These are phyloP conservation scores for Colletotrichum australisinense DNA, from an alignment of 2,329 filamentous ascomycete genomes.

Conservation along the genomic window DNA sequence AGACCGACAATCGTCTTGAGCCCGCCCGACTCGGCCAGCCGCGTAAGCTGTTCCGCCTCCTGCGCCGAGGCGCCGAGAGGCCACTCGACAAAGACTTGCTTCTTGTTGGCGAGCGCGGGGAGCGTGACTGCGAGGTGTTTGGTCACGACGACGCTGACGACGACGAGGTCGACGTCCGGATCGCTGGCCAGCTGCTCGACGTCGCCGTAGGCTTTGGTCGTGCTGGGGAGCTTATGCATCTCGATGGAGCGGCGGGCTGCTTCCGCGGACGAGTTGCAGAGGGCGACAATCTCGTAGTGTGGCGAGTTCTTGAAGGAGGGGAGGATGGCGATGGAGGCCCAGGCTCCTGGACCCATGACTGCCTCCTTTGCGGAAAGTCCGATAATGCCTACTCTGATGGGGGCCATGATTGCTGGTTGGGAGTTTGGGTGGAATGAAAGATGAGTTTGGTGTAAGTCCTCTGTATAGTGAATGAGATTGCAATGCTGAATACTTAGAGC, in stretches of 20 bases:
- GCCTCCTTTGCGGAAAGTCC: slow-evolving; percentile 65
- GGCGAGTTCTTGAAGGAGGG: slow-evolving; percentile 59
- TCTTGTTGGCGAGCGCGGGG: slow-evolving; percentile 62
- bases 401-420: slow-evolving; percentile 38
- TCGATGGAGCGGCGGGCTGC: slow-evolving; percentile 57
- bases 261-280: slow-evolving; percentile 61
- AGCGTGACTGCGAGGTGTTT: slow-evolving; percentile 58
- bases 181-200: slow-evolving; percentile 61
- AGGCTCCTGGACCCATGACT: slow-evolving; percentile 57
- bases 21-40: slow-evolving; percentile 51
- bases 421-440: neutral
- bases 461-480: neutral
- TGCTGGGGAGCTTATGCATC: slow-evolving; percentile 52
- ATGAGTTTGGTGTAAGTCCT: neutral
- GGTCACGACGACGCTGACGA: slow-evolving; percentile 65
- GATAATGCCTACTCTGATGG: slow-evolving; percentile 67
- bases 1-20: slow-evolving; percentile 58
- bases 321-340: slow-evolving; percentile 67
- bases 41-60: slow-evolving; percentile 55
- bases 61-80: slow-evolving; percentile 57
- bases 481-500: neutral
- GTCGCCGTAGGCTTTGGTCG: slow-evolving; percentile 61
- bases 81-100: slow-evolving; percentile 68
- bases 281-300: slow-evolving; percentile 61
- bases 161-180: slow-evolving; percentile 63